These are phyloP conservation scores for Spiromastix sp. DNA, from an alignment of 2,329 filamentous ascomycete genomes.

Conservation along the genomic window DNA sequence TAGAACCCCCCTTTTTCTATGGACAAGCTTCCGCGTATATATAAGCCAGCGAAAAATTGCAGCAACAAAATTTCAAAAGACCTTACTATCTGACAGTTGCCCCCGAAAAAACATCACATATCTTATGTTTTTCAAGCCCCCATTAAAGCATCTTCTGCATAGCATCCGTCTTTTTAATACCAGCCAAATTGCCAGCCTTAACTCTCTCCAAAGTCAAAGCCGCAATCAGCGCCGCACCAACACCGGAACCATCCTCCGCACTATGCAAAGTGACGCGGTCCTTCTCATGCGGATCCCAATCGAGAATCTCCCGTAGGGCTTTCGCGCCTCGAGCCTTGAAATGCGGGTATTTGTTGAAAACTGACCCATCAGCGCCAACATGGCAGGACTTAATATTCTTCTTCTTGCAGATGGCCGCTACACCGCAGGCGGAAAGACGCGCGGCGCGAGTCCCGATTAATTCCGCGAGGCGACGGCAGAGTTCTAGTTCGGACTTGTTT, in stretches of 20 bases:
- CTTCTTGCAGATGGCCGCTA: conserved; percentile 94
- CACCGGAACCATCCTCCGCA: conserved; percentile 91
- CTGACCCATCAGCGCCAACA: conserved; percentile 90
- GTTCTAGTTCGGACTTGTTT: conserved; percentile 71
- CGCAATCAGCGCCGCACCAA: conserved; percentile 92
- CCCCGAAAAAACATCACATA: too few relatives aligned
- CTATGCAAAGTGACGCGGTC: conserved; percentile 81
- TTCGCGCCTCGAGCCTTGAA: conserved; percentile 88
- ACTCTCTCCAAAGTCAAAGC: conserved; percentile 55
- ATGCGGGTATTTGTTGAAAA: conserved; percentile 98
- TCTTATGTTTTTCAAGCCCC: neutral
- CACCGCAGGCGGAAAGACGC: conserved; percentile 84
- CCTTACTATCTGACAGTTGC: too few relatives aligned
- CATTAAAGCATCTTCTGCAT: conserved; percentile 13
- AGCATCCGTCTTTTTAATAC: conserved; percentile 42
- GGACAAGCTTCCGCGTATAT: too few relatives aligned
- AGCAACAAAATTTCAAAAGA: too few relatives aligned
- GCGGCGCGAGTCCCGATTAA: conserved; percentile 91
- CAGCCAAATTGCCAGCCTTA: conserved; percentile 47
- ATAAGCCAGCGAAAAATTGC: too few relatives aligned
- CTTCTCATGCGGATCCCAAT: conserved; percentile 77
- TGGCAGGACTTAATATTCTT: conserved; percentile 81
- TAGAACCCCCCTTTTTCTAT: too few relatives aligned
- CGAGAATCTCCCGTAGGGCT: conserved; percentile 87
- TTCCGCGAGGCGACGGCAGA: conserved; percentile 80